Evolutionary conservation across 192 early-diverging fungal genomes (phyloP).

Genomic region (Coemansia sp.): DNA sequence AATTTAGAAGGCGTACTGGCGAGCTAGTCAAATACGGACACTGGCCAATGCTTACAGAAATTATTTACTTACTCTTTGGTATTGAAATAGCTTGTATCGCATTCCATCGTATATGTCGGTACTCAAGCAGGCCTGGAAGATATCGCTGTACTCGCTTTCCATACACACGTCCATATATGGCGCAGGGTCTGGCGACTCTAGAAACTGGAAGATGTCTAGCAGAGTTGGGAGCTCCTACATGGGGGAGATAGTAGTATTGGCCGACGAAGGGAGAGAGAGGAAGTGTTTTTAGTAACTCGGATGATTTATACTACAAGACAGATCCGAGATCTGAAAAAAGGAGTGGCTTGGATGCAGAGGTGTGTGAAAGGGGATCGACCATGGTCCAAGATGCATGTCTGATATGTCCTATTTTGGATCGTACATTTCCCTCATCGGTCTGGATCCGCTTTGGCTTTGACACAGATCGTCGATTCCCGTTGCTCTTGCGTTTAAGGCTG

Average conservation of each 20-base stretch:
- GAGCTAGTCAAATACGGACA: not conserved
- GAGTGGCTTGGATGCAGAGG: not conserved
- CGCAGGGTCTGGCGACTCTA: conserved; percentile 43
- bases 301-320: not conserved
- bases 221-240: conserved; percentile 34
- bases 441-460: conserved; percentile 2
- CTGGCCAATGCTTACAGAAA: not conserved
- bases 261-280: not conserved
- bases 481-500: not conserved
- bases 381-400: not conserved
- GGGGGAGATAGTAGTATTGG: not conserved
- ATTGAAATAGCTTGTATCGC: conserved; percentile 59
- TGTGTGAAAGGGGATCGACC: not conserved
- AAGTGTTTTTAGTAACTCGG: not conserved
- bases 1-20: not conserved
- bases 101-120: conserved; percentile 34
- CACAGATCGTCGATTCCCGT: not conserved
- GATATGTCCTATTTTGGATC: conserved; percentile 1
- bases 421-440: not conserved
- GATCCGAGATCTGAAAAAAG: not conserved
- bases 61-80: conserved; percentile 55
- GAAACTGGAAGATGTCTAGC: conserved; percentile 49
- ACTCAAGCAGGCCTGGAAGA: conserved; percentile 38
- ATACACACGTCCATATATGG: conserved; percentile 33
- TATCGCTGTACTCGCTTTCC: conserved; percentile 39